Percentiles rank a stretch among this genome's conserved stretches.
phyloP scores from a whole-genome alignment of 2,329 filamentous ascomycete genomes.

The Fusarium fujikuroi region DNA sequence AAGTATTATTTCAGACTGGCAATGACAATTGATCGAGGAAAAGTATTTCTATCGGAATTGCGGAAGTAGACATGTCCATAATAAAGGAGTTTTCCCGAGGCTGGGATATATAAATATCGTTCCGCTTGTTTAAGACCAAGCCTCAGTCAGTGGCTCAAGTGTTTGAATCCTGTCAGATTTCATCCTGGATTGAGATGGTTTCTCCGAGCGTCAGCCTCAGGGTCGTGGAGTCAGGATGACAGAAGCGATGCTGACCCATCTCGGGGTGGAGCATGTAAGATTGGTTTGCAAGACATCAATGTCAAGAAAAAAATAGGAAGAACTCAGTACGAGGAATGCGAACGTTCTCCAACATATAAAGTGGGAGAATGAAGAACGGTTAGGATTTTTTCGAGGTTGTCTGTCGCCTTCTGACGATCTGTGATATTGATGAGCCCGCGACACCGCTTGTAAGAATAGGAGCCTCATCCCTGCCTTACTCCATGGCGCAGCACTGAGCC shows the following conservation, averaged over 20 bases:
- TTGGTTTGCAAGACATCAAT: neutral
- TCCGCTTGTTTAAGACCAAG: neutral
- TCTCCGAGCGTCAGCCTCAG: neutral
- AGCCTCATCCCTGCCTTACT: neutral
- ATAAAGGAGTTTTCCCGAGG: neutral
- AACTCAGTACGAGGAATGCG: rapidly evolving
- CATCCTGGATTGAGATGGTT: neutral
- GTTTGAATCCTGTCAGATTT: slow-evolving; percentile 5
- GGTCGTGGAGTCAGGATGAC: neutral
- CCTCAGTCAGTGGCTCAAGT: neutral
- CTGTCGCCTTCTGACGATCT: neutral
- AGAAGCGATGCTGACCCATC: neutral
- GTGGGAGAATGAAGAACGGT: rapidly evolving
- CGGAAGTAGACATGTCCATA: neutral
- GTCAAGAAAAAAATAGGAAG: rapidly evolving
- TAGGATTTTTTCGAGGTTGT: rapidly evolving
- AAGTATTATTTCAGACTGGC: too few relatives aligned
- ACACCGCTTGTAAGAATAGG: neutral
- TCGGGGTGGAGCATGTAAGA: neutral
- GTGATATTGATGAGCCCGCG: neutral
- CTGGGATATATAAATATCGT: neutral
- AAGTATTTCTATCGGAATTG: too few relatives aligned
- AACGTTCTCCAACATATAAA: rapidly evolving
- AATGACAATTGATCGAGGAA: too few relatives aligned
- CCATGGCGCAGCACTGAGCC: neutral